Evolutionary conservation across 176 grass and related monocot genomes (phyloP).

Genomic region (Avena eriantha): DNA sequence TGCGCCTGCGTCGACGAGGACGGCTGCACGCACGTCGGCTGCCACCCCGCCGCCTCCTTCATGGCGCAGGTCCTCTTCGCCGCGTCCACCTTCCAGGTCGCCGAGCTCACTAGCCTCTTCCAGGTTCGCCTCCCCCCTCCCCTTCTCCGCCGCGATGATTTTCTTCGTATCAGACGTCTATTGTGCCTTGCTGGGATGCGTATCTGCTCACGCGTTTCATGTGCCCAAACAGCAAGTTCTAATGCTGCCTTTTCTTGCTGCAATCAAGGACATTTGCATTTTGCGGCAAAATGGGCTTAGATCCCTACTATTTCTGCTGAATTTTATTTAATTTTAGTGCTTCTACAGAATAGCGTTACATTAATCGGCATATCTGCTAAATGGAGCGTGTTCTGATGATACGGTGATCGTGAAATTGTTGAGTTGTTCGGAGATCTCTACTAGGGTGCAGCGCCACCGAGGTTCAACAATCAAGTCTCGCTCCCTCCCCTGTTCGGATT

Average conservation of each 20-base stretch:
- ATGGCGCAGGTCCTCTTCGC: slow-evolving; percentile 85
- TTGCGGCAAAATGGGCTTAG: background rate
- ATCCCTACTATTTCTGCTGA: background rate
- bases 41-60: slow-evolving; percentile 77
- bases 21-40: slow-evolving; percentile 72
- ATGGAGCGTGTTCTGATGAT: slow-evolving; percentile 9
- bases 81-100: slow-evolving; percentile 82
- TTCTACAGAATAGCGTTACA: background rate
- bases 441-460: background rate
- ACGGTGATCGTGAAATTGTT: slow-evolving; percentile 19
- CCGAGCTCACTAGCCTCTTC: slow-evolving; percentile 90
- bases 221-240: background rate
- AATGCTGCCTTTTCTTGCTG: background rate
- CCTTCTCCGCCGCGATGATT: background rate
- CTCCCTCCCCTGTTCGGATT: background rate
- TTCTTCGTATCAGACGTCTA: background rate
- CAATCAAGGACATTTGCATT: background rate
- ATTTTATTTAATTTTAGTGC: background rate
- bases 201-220: background rate
- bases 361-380: background rate
- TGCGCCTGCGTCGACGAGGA: slow-evolving; percentile 84
- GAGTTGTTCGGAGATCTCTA: background rate
- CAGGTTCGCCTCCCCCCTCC: slow-evolving; percentile 56
- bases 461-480: background rate
- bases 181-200: slow-evolving; percentile 2